Conservation (phyloP, 768 basidiomycete species). For the Psilocybe subaeruginosa region DNA sequence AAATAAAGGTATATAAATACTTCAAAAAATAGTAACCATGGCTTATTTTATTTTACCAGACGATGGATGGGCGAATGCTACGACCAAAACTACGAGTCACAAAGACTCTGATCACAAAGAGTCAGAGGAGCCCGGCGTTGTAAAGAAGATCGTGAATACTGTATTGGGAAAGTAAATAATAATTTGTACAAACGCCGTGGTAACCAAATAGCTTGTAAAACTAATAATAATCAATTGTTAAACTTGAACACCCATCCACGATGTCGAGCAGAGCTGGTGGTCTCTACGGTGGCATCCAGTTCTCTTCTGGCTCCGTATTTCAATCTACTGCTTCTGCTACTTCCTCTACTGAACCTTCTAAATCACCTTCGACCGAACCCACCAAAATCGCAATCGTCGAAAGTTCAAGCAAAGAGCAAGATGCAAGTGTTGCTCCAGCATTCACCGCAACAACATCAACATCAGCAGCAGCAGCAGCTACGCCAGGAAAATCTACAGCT, state of each 20-base stretch:
- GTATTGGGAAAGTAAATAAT: constrained; percentile 4
- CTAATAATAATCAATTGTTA: constrained; percentile 1
- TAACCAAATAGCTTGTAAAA: constrained; percentile 8
- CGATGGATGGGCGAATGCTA: constrained; percentile 11
- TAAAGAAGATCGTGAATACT: not conserved
- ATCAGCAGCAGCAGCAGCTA: constrained; percentile 25
- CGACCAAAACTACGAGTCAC: not conserved
- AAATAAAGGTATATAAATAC: constrained; percentile 1
- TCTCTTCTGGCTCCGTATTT: constrained; percentile 70
- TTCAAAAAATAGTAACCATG: not conserved
- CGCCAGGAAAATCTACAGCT: constrained; percentile 51
- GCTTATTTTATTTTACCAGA: not conserved
- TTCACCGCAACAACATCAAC: constrained; percentile 27
- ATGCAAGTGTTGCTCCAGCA: constrained; percentile 18
- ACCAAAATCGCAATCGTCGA: constrained; percentile 18
- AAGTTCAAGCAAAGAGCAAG: constrained; percentile 11
- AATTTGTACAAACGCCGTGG: not conserved
- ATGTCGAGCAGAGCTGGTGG: constrained; percentile 85
- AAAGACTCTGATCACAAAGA: not conserved
- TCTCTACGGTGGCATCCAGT: constrained; percentile 86
- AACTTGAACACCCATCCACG: constrained; percentile 29
- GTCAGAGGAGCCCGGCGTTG: not conserved
- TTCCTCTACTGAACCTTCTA: constrained; percentile 13
- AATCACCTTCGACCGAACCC: constrained; percentile 21
- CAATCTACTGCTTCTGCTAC: constrained; percentile 33